phyloP scores from a whole-genome alignment of 768 basidiomycete species.

The Pleurotus citrinopileatus region DNA sequence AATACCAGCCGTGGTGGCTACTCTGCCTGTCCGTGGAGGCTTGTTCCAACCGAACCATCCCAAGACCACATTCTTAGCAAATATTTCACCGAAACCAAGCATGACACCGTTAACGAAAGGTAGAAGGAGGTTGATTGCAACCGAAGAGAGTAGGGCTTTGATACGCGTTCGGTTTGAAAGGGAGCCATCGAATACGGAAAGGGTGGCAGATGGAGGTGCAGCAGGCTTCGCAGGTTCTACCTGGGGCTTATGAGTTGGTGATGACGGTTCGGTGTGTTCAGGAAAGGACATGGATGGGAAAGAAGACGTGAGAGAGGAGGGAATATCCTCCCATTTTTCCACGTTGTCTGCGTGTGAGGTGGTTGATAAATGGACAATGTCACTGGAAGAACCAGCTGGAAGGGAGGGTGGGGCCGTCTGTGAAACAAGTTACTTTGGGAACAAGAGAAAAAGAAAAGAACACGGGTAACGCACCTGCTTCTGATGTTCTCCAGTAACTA shows the following conservation, averaged over 20 bases:
- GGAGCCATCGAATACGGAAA: conserved; percentile 67
- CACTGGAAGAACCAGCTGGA: conserved; percentile 4
- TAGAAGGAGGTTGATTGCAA: conserved; percentile 81
- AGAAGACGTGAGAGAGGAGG: conserved; percentile 57
- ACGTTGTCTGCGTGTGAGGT: conserved; percentile 33
- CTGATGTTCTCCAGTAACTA: conserved; percentile 35
- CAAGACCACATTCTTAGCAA: conserved; percentile 76
- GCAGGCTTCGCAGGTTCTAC: conserved; percentile 7
- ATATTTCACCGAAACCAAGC: conserved; percentile 95
- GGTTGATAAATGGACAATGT: neutral
- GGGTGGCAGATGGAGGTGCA: conserved; percentile 49
- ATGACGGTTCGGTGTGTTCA: conserved; percentile 54
- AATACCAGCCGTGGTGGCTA: conserved; percentile 36
- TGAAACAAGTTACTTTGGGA: neutral
- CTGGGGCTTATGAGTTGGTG: conserved; percentile 28
- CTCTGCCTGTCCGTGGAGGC: conserved; percentile 23
- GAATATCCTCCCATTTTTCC: conserved; percentile 75
- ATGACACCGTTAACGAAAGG: conserved; percentile 94
- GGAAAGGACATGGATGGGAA: conserved; percentile 82
- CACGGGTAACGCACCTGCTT: conserved; percentile 23
- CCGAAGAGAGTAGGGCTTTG: conserved; percentile 65
- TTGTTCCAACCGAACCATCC: conserved; percentile 49
- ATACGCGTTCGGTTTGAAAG: conserved; percentile 66
- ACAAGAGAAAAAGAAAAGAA: neutral
- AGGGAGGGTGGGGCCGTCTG: neutral